Conservation (phyloP, 371 early-diverging fungal genomes). For the Amoeboaphelidium protococcarum region DNA sequence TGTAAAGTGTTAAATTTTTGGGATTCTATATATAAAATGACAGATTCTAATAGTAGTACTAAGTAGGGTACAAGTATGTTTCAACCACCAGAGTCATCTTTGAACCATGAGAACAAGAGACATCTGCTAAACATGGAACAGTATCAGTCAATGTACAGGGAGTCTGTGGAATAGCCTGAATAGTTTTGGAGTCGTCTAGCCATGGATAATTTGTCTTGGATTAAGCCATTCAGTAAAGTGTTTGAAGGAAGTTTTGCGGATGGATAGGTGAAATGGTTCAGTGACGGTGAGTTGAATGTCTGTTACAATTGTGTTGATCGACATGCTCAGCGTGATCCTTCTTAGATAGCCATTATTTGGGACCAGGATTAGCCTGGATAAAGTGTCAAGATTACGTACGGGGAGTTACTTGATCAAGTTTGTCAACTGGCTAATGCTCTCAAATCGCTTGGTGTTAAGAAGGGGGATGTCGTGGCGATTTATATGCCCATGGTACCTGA, state of each 20-base stretch:
- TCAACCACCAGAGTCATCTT: too few species aligned
- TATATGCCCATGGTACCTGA: conserved; percentile 96
- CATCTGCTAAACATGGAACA: conserved; percentile 40
- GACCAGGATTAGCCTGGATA: conserved; percentile 65
- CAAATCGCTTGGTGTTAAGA: conserved; percentile 40
- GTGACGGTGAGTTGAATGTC: conserved; percentile 74
- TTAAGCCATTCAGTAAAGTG: conserved; percentile 39
- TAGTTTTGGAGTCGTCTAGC: conserved; percentile 58
- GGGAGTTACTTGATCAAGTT: conserved; percentile 46
- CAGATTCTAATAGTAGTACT: too few species aligned
- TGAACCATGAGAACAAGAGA: too few species aligned
- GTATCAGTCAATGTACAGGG: conserved; percentile 43
- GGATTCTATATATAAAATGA: too few species aligned
- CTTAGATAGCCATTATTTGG: conserved; percentile 61
- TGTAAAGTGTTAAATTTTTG: too few species aligned
- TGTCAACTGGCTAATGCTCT: conserved; percentile 56
- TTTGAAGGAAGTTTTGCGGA: conserved; percentile 26
- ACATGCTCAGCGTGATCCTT: conserved; percentile 40
- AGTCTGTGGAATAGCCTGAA: conserved; percentile 49
- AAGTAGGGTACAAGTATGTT: too few species aligned
- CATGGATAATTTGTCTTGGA: conserved; percentile 39
- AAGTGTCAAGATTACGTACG: conserved; percentile 44
- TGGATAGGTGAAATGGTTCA: conserved; percentile 77
- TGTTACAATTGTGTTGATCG: conserved; percentile 92
- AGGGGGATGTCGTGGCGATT: conserved; percentile 74